Base-by-base conservation (phyloP, 148 eudicot species). In the Chenopodium formosanum region DNA sequence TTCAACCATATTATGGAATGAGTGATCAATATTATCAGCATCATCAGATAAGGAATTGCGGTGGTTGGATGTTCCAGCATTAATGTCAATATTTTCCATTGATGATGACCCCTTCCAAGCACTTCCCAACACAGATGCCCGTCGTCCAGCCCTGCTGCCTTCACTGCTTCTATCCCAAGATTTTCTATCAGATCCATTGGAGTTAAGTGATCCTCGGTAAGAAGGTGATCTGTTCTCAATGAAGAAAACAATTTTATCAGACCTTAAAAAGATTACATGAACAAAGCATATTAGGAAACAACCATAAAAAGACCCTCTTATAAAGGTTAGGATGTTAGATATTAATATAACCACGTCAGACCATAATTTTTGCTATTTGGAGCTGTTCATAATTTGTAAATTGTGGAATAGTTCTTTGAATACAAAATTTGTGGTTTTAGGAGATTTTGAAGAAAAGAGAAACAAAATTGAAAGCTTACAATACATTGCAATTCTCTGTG, bases 31-130 rank as follows among this genome's bases (percentile, higher is more conserved):
- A 34, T 77, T 76, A 67, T 88, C 89, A 56, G 19, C 62, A 50
- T 88, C 89, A 37, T 79, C 87, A 48, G 80, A 75, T 23, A 84
- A 48, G 70, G 83, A 75, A 80, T 71, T 56, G 65, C 70, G 87
- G 52, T 23, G 58, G 48, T 64, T 77, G 63, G 79, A 32, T 50
- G 63, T 27, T 56, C 80, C 87, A 29, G 34, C 68, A 67, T 58
- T 4, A 29, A 64, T 7, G 19, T 91, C 87, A 58, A 79, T 64
- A 70, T 72, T 81, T 50, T 85, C 87, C 76, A 77, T 2, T 37
- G 91, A 84, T 37, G 77, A 84, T 50, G 83, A 70, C 29, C 31
- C 73, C 75, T 83, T 79, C 81, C 83, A 60, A 12, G 81, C 58
- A 77, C 76, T 74, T 9, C 76, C 14, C 44, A 40, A 40, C 44